phyloP scores from a whole-genome alignment of 2,329 filamentous ascomycete species.

The Trichophyton verrucosum region DNA sequence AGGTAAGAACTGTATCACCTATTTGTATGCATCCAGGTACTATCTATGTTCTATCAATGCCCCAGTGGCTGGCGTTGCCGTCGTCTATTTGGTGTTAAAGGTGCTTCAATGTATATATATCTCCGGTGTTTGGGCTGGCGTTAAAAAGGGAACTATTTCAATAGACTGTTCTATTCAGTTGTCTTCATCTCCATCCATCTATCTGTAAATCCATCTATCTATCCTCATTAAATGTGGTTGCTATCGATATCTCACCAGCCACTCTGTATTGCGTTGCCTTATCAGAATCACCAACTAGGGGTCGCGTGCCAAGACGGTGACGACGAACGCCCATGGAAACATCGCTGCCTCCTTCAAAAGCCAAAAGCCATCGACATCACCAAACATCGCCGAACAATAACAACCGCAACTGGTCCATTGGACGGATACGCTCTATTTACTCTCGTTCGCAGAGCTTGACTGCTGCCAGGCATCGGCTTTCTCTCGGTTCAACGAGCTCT shows the following conservation, averaged over 20 bases:
- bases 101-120: slow-evolving; percentile 1
- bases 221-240: not conserved
- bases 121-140: not conserved
- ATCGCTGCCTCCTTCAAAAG: not conserved
- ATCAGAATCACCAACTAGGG: too few species aligned
- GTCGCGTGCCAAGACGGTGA: slow-evolving; percentile 3
- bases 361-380: not conserved
- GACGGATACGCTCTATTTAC: not conserved
- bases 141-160: not conserved
- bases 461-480: not conserved
- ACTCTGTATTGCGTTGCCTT: not conserved
- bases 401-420: not conserved
- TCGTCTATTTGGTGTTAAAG: not conserved
- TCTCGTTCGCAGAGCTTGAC: not conserved
- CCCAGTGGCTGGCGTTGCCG: not conserved
- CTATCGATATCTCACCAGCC: not conserved
- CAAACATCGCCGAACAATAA: not conserved
- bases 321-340: not conserved
- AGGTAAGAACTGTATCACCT: not conserved
- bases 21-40: not conserved
- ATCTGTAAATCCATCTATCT: not conserved
- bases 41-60: not conserved
- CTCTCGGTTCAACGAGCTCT: not conserved
- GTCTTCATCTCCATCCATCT: not conserved
- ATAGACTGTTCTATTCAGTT: not conserved